phyloP scores from a whole-genome alignment of 2,329 filamentous ascomycete genomes.

The Amylocarpus encephaloides region DNA sequence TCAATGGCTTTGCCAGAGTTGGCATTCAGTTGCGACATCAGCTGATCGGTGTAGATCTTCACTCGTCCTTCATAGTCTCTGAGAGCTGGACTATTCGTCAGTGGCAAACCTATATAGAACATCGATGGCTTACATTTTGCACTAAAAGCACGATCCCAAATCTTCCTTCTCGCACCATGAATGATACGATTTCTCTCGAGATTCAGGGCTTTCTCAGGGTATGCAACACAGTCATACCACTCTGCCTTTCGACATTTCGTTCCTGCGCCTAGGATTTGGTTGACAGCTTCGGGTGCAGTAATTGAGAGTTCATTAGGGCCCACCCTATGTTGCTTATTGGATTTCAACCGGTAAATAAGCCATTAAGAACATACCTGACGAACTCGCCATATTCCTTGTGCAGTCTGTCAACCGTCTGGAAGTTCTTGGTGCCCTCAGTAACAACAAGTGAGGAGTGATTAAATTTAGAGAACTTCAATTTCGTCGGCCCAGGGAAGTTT shows the following conservation, averaged over 20 bases:
- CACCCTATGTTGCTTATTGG: neutral
- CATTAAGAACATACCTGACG: conserved; percentile 12
- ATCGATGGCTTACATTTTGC: conserved; percentile 14
- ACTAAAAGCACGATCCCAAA: conserved; percentile 24
- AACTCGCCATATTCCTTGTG: conserved; percentile 22
- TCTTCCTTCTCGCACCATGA: conserved; percentile 21
- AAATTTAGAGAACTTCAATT: conserved; percentile 20
- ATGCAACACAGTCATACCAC: conserved; percentile 20
- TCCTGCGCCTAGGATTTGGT: conserved; percentile 11
- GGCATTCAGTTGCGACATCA: conserved; percentile 12
- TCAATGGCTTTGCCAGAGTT: conserved; percentile 17
- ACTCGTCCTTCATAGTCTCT: conserved; percentile 22
- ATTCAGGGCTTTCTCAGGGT: conserved; percentile 11
- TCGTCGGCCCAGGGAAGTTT: conserved; percentile 25
- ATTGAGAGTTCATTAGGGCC: conserved; percentile 20
- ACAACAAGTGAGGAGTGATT: conserved; percentile 11
- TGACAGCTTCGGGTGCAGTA: conserved; percentile 17
- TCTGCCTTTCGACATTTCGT: conserved; percentile 19
- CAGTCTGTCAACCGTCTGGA: conserved; percentile 1
- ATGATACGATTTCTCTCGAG: conserved; percentile 12
- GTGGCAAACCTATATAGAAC: neutral
- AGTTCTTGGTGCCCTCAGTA: conserved; percentile 9
- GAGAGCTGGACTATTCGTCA: conserved; percentile 14
- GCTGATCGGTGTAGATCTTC: conserved; percentile 12
- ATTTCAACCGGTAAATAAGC: neutral